Evolutionary conservation across 1,284 basidiomycete genomes (phyloP).

Genomic region (Exsudoporus floridanus): DNA sequence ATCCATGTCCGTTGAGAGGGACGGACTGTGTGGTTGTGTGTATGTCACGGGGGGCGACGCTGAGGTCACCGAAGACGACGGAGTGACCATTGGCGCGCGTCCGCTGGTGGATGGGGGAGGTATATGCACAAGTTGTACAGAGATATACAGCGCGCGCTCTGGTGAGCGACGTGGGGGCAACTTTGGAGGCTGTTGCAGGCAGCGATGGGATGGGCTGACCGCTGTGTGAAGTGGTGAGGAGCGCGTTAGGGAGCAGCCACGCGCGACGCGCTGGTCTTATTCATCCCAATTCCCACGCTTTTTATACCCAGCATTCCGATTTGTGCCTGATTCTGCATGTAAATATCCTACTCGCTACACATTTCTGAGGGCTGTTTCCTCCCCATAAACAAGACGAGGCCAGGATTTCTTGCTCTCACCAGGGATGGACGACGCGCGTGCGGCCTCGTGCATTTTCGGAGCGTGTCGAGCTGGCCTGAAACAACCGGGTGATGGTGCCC

Average conservation of each 20-base stretch:
- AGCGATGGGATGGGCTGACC: constrained; percentile 35
- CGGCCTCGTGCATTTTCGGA: constrained; percentile 2
- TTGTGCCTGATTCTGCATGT: constrained; percentile 20
- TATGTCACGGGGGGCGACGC: constrained; percentile 68
- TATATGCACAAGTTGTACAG: constrained; percentile 14
- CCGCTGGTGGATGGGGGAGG: constrained; percentile 12
- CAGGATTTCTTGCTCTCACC: constrained; percentile 9
- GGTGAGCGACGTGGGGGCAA: constrained; percentile 2
- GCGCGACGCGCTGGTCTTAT: constrained; percentile 49
- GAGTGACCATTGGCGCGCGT: constrained; percentile 65
- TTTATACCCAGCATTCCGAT: constrained; percentile 25
- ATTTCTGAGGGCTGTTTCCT: constrained; percentile 2
- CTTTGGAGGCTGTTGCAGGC: constrained; percentile 30
- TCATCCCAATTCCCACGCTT: constrained; percentile 37
- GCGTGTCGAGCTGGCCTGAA: constrained; percentile 14
- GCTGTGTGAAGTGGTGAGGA: constrained; percentile 35
- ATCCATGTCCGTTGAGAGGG: constrained; percentile 39
- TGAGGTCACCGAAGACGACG: constrained; percentile 74
- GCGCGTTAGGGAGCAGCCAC: constrained; percentile 43
- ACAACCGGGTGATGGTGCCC: constrained; percentile 16
- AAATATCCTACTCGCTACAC: constrained; percentile 18
- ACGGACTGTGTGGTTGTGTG: constrained; percentile 48
- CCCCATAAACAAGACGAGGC: constrained; percentile 13
- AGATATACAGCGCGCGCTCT: constrained; percentile 11
- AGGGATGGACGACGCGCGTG: neutral